A percentile compares a stretch with the other conserved stretches of the same genome.
Evolutionary conservation across 108 stramenopile species (phyloP).

Genomic region (Pinguiococcus pyrenoidosus): DNA sequence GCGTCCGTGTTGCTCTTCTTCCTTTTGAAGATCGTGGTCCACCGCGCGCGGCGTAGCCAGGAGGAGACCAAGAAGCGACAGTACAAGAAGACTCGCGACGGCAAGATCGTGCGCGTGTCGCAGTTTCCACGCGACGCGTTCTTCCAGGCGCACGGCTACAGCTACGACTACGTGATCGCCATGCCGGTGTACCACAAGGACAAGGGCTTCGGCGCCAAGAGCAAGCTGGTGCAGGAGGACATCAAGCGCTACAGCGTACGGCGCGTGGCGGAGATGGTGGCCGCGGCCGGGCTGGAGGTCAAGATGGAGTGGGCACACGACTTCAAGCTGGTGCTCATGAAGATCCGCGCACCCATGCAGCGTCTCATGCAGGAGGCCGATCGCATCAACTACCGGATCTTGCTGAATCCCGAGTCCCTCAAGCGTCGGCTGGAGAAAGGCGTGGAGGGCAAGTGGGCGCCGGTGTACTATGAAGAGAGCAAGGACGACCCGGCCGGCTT

Average conservation of each 20-base stretch:
- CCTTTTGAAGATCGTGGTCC: too few species aligned
- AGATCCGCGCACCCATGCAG: constrained; percentile 23
- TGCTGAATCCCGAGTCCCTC: too few species aligned
- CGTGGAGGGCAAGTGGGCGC: background rate
- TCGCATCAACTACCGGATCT: background rate
- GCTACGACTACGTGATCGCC: background rate
- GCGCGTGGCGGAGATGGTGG: background rate
- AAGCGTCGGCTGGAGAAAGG: background rate
- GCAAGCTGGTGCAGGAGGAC: background rate
- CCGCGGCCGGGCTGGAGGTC: constrained; percentile 4
- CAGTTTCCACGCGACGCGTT: too few species aligned
- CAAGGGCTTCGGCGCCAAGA: too few species aligned
- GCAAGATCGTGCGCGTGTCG: too few species aligned
- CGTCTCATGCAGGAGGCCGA: constrained; percentile 26
- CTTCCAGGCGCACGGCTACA: too few species aligned
- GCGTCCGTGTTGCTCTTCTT: too few species aligned
- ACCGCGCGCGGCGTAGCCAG: too few species aligned
- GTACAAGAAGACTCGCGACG: too few species aligned
- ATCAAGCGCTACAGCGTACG: background rate
- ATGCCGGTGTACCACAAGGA: background rate
- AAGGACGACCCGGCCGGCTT: background rate
- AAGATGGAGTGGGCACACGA: background rate
- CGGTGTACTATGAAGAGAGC: background rate
- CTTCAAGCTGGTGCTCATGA: constrained; percentile 16
- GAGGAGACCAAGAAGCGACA: too few species aligned